phyloP scores from a whole-genome alignment of 108 stramenopile genomes.

The Aurantiochytrium sp. region DNA sequence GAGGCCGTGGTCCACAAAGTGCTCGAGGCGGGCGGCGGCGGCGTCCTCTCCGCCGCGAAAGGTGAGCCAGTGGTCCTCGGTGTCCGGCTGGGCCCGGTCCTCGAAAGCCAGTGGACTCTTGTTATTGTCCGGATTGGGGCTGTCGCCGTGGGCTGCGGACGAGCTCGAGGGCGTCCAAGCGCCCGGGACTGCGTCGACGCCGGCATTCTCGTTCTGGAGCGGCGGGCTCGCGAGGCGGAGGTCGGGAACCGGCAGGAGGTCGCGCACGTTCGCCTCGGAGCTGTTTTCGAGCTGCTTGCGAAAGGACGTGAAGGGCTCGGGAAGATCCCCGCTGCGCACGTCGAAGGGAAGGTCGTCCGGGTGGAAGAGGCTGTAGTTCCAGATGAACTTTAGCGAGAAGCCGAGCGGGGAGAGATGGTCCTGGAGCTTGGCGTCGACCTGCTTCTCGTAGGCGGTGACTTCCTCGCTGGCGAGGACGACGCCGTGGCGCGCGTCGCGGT shows the following conservation, averaged over 20 bases:
- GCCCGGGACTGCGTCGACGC: not conserved
- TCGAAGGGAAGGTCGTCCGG: constrained; percentile 72
- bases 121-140: no score
- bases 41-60: constrained; percentile 86
- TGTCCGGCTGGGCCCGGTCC: not conserved
- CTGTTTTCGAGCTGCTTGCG: constrained; percentile 79
- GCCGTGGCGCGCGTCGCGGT: not conserved
- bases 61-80: constrained; percentile 48
- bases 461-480: constrained; percentile 39
- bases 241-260: not conserved
- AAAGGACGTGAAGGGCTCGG: constrained; percentile 81
- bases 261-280: not conserved
- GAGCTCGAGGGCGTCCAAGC: no score
- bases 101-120: not conserved
- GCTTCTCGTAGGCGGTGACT: constrained; percentile 41
- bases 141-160: no score
- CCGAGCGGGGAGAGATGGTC: not conserved
- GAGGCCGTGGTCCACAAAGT: constrained; percentile 83
- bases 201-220: not conserved
- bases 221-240: not conserved
- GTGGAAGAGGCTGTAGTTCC: constrained; percentile 85
- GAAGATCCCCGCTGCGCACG: constrained; percentile 46
- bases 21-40: constrained; percentile 73
- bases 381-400: constrained; percentile 52
- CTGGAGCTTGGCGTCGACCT: not conserved